These are phyloP conservation scores for Talaromyces proteolyticus DNA, from an alignment of 495 filamentous ascomycete genomes.

Conservation along the genomic window DNA sequence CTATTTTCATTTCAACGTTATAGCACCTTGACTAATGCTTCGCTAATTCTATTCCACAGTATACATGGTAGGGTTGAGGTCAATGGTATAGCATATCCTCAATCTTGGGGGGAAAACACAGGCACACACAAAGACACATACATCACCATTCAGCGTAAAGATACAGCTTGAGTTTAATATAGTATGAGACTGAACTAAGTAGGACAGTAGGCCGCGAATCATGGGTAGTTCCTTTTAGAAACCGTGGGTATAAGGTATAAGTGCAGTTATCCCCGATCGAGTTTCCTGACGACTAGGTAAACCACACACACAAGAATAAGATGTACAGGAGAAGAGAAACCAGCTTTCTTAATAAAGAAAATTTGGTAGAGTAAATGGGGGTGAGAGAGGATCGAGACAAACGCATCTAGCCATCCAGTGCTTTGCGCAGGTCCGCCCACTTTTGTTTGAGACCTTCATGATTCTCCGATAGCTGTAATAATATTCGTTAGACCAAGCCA, in stretches of 20 bases:
- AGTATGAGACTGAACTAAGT: constrained; percentile 4
- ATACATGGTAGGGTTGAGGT: not conserved
- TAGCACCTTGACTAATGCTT: not conserved
- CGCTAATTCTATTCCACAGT: not conserved
- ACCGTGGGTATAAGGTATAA: too few species aligned
- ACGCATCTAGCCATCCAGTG: constrained; percentile 35
- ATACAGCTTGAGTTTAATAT: not conserved
- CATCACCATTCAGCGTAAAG: not conserved
- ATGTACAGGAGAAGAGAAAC: constrained; percentile 1
- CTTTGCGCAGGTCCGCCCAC: constrained; percentile 75
- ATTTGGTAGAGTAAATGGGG: not conserved
- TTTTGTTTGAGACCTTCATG: constrained; percentile 73
- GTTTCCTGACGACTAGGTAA: not conserved
- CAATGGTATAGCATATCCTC: not conserved
- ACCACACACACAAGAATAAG: not conserved
- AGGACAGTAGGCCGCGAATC: too few species aligned
- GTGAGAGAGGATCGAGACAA: not conserved
- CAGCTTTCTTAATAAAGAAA: not conserved
- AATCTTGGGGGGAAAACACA: not conserved
- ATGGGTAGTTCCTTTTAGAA: too few species aligned
- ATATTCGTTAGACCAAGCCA: not conserved
- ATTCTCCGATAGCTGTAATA: constrained; percentile 50
- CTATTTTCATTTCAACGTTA: not conserved
- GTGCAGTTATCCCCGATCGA: not conserved
- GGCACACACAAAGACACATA: not conserved